Evolutionary conservation across 768 basidiomycete genomes (phyloP).

Genomic region (Trametes coccinea): DNA sequence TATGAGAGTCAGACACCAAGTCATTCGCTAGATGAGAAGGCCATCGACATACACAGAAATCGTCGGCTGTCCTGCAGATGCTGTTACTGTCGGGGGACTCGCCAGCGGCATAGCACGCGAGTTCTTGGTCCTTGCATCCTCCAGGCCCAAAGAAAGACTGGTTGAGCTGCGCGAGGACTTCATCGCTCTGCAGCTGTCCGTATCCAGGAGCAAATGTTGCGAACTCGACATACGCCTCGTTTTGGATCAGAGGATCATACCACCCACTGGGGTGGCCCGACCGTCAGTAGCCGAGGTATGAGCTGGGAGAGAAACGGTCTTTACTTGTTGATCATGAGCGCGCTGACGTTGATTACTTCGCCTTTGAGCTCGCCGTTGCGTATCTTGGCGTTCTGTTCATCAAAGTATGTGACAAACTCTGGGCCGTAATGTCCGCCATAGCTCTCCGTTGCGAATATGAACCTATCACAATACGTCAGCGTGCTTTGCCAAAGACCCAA

Average conservation of each 20-base stretch:
- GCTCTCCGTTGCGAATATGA: constrained; percentile 65
- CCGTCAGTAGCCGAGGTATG: not conserved
- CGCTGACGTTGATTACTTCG: constrained; percentile 53
- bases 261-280: constrained; percentile 47
- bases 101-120: constrained; percentile 59
- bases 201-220: constrained; percentile 66
- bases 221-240: constrained; percentile 60
- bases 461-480: constrained; percentile 37
- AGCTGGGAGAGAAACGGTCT: not conserved
- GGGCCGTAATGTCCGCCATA: constrained; percentile 73
- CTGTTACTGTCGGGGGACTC: constrained; percentile 44
- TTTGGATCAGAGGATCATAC: constrained; percentile 66
- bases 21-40: not conserved
- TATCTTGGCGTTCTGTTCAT: constrained; percentile 60
- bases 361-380: constrained; percentile 44
- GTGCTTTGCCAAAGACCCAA: not conserved
- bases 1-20: not conserved
- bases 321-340: constrained; percentile 53
- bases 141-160: constrained; percentile 45
- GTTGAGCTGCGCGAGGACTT: constrained; percentile 48
- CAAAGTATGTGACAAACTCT: constrained; percentile 62
- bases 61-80: constrained; percentile 51
- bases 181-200: constrained; percentile 55
- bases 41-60: constrained; percentile 53
- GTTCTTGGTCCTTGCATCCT: constrained; percentile 57